Conservation (phyloP, 2,329 filamentous ascomycete species). For the Stagonosporopsis cucurbitacearum region DNA sequence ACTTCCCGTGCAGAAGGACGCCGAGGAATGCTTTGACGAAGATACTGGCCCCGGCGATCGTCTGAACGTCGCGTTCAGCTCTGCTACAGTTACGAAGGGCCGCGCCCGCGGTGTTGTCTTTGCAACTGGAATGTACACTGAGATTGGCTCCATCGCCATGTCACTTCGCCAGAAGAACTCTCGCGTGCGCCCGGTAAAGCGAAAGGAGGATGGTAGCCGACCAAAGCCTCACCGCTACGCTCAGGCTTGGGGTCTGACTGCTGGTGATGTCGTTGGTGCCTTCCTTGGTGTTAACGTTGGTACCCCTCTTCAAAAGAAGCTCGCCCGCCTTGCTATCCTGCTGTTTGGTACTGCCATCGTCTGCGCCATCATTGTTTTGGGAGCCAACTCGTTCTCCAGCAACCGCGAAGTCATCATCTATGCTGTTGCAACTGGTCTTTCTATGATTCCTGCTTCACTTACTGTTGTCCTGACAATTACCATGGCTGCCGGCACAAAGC, state of each 20-base stretch:
- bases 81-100: conserved; percentile 72
- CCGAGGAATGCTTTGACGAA: conserved; percentile 58
- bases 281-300: conserved; percentile 51
- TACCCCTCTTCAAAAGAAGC: conserved; percentile 48
- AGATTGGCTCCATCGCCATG: conserved; percentile 75
- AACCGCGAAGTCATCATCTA: conserved; percentile 49
- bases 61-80: conserved; percentile 72
- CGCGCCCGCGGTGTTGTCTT: conserved; percentile 72
- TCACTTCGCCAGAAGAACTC: conserved; percentile 63
- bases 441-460: conserved; percentile 47
- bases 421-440: conserved; percentile 45
- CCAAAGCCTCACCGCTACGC: conserved; percentile 47
- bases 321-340: conserved; percentile 42
- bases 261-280: conserved; percentile 44
- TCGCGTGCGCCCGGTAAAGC: conserved; percentile 50
- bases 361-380: conserved; percentile 46
- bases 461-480: conserved; percentile 49
- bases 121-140: conserved; percentile 72
- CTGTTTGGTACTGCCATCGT: conserved; percentile 43
- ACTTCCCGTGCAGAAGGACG: conserved; percentile 68
- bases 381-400: conserved; percentile 45
- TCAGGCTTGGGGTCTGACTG: conserved; percentile 59
- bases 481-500: conserved; percentile 47
- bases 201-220: conserved; percentile 40
- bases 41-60: conserved; percentile 70